phyloP scores from a whole-genome alignment of 2,329 filamentous ascomycete species.

The Aspergillus awamori region DNA sequence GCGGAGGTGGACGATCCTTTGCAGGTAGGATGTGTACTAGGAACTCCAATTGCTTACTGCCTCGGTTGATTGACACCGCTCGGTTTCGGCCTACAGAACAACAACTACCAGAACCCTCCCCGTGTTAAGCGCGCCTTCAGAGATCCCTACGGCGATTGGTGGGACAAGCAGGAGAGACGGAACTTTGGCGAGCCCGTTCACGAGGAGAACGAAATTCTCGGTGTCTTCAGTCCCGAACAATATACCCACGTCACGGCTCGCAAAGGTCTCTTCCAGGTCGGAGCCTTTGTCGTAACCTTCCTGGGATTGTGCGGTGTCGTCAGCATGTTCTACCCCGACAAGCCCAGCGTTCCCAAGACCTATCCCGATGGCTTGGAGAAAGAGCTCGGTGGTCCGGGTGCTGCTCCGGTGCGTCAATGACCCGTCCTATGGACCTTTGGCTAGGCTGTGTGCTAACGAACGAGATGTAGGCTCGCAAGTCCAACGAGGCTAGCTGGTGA shows the following conservation, averaged over 20 bases:
- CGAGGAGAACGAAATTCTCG: slow-evolving; percentile 92
- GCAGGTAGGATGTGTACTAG: slow-evolving; percentile 39
- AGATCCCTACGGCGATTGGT: slow-evolving; percentile 92
- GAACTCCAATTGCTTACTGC: neutral
- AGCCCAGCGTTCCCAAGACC: slow-evolving; percentile 67
- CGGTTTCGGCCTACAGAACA: slow-evolving; percentile 41
- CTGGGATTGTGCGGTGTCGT: slow-evolving; percentile 69
- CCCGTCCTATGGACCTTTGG: neutral
- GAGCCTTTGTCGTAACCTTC: slow-evolving; percentile 66
- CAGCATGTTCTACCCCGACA: slow-evolving; percentile 71
- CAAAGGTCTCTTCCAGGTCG: slow-evolving; percentile 70
- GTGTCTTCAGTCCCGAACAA: slow-evolving; percentile 84
- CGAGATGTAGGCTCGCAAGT: slow-evolving; percentile 40
- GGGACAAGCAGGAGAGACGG: slow-evolving; percentile 94
- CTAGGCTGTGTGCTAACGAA: neutral
- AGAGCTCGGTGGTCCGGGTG: slow-evolving; percentile 72
- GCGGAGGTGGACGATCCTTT: slow-evolving; percentile 46
- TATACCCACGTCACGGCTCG: slow-evolving; percentile 81
- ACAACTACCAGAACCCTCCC: slow-evolving; percentile 53
- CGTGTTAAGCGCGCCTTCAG: slow-evolving; percentile 84
- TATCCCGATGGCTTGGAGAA: slow-evolving; percentile 70
- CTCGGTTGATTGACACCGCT: slow-evolving; percentile 20
- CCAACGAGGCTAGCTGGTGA: slow-evolving; percentile 43
- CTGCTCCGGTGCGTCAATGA: slow-evolving; percentile 62
- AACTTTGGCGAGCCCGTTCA: slow-evolving; percentile 97